Evolutionary conservation across 2,329 filamentous ascomycete genomes (phyloP).

Genomic region (Pseudogymnoascus sp.): DNA sequence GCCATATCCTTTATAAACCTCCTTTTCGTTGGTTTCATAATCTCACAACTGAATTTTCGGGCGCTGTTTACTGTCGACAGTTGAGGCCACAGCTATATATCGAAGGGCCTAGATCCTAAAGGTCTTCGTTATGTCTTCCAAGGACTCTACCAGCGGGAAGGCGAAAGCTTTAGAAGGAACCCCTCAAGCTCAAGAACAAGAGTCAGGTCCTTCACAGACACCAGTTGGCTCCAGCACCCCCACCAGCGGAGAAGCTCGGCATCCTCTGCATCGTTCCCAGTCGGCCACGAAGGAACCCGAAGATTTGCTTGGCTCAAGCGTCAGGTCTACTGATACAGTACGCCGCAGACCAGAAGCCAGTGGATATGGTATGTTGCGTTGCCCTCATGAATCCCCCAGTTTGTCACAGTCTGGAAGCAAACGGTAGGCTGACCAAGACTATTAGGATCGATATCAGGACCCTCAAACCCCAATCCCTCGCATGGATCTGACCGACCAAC

Average conservation of each 20-base stretch:
- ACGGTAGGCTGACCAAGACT: background rate
- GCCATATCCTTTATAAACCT: background rate
- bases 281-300: conserved; percentile 27
- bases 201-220: conserved; percentile 13
- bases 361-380: conserved; percentile 42
- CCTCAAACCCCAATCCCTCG: background rate
- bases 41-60: background rate
- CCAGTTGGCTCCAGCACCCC: conserved; percentile 32
- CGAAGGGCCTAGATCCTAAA: background rate
- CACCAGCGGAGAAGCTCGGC: conserved; percentile 40
- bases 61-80: background rate
- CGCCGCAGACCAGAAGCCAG: conserved; percentile 44
- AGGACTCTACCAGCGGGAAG: background rate
- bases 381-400: background rate
- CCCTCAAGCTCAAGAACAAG: conserved; percentile 11
- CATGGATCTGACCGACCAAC: conserved; percentile 20
- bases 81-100: background rate
- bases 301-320: conserved; percentile 43
- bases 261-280: conserved; percentile 26
- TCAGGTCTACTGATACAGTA: conserved; percentile 51
- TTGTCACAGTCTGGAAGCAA: background rate
- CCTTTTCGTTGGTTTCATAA: background rate
- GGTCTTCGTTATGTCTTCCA: background rate
- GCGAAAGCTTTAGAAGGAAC: background rate
- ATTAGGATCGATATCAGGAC: conserved; percentile 8